A percentile compares a stretch with the other conserved stretches of the same genome.
Conservation (phyloP, 192 early-diverging fungal species). For the Pilobolus umbonatus region DNA sequence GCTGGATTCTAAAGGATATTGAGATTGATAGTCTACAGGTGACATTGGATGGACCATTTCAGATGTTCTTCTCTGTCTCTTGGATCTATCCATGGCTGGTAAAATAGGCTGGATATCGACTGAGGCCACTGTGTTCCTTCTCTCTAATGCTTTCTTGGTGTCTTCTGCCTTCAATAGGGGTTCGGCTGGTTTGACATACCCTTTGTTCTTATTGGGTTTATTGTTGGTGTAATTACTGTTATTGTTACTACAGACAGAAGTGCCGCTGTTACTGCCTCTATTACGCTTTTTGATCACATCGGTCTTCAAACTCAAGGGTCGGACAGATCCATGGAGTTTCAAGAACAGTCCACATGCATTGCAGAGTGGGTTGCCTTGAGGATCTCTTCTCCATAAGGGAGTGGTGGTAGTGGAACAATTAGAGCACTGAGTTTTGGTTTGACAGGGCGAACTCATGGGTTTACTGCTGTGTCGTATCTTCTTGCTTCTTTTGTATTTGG, state of each 20-base stretch:
- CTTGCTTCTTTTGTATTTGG: background rate
- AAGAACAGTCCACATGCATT: slow-evolving; percentile 97
- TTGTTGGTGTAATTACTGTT: background rate
- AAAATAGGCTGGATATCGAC: background rate
- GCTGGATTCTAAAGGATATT: background rate
- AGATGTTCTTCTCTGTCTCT: background rate
- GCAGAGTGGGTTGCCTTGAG: slow-evolving; percentile 86
- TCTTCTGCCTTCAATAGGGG: background rate
- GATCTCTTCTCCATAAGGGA: slow-evolving; percentile 90
- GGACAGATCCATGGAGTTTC: slow-evolving; percentile 87
- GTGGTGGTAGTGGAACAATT: slow-evolving; percentile 63
- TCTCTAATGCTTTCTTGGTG: background rate
- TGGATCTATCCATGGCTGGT: background rate
- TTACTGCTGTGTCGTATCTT: background rate
- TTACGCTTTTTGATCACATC: slow-evolving; percentile 92
- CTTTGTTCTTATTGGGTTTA: background rate
- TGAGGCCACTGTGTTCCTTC: background rate
- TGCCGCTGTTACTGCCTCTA: slow-evolving; percentile 37
- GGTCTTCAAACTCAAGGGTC: slow-evolving; percentile 87
- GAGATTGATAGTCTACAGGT: background rate
- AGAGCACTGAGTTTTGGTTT: slow-evolving; percentile 13
- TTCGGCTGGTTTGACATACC: too few species aligned
- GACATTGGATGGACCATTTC: background rate
- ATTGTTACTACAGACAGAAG: slow-evolving; percentile 1
- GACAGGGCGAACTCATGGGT: background rate